Base-by-base conservation (phyloP, 139 green algal species). In the Picochlorum sp. region DNA sequence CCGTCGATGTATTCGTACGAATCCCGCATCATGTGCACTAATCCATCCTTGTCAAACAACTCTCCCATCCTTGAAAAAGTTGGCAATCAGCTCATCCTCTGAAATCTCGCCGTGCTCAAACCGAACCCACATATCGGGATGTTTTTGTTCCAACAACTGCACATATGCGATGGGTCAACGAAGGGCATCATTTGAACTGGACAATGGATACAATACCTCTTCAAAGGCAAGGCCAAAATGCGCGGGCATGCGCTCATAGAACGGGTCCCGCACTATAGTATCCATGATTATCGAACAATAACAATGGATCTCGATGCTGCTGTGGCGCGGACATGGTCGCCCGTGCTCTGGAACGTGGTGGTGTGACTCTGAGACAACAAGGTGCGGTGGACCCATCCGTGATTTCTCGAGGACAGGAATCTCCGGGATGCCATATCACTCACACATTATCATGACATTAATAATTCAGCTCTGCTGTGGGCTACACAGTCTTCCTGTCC, bases 41-140 rank as follows among this genome's bases (percentile, higher is more conserved):
- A 67, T 6, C 65, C 84, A 30, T 49, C 9, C 0, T 78, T 68
- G 50, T 95, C 85, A 45, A 45, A 92, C 80, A 6, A 26, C 3
- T 1, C 88, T 76, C 1, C 79, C 78, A 26, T 95, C 88, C 1
- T 59, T 34, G n/a, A 95, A 95, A 71, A 95, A 95, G 20, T 80
- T 85, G 11, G 30, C 49, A 1, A 89, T 30, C 15, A 93, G 54
- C 65, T 92, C 58, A 11, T 83, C 64, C 63, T 95, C 81, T 0
- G 28, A 61, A 52, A 95, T 86, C 1, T 77, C 21, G 1, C 76
- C 88, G 10, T 60, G 77, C 47, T 95, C 88, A 81, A 95, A 95
- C 31, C 89, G 82, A 2, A 95, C 45, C 88, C 88, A 95, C 4
- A 86, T 81, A 3, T 77, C 86, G 28, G 88, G 88, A 56, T 95